Evolutionary conservation across 192 early-diverging fungal species (phyloP), one percentile per base, ranked within the genome.

Genomic region (Mortierella claussenii): DNA sequence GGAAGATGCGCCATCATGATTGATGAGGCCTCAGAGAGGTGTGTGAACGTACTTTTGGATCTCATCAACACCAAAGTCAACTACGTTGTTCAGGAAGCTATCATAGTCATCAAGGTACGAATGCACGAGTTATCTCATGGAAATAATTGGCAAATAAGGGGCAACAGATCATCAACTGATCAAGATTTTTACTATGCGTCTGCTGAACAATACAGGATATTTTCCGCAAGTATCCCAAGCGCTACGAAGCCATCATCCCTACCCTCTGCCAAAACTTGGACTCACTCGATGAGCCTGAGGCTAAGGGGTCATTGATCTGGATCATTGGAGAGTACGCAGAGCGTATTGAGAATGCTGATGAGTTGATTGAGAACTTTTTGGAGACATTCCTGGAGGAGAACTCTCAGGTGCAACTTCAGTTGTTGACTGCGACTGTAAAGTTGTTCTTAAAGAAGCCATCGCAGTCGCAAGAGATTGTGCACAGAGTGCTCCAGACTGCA

Each of bases 261-360:
- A 89, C 90, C 0, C 83, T 99, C 26, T 98, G 97, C 85, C 90
- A 97, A 62, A 92, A 94, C 69, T 69, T 96, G 7, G 97, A 99
- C 56, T 86, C 84, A 3, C 76, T 98, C 37, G 91, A 96, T 73
- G 96, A 97, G 78, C 92, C 95, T 4, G 94, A 95, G 23, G 95
- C 97, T 7, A 92, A 92, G 36, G 96, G 92, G 11, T 91, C 95
- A 2, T 70, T 97, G 55, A 91, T 97, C 68, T 99, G 97, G 97
- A 96, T 97, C 58, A 79, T 99, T 80, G 97, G 97, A 65, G 96
- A 99, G 69, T 97, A 99, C 74, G 91, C 96, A 9, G 93, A 97
- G 66, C 80, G 89, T 27, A 92, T 98, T 56, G 88, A 89, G 28
- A 96, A 96, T 78, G 91, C 93, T 0, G 79, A 83, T 31, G 92